A percentile compares a stretch with the other conserved stretches of the same genome.
These are phyloP conservation scores for Copromyces sp. DNA, from an alignment of 495 filamentous ascomycete genomes.

Conservation along the genomic window DNA sequence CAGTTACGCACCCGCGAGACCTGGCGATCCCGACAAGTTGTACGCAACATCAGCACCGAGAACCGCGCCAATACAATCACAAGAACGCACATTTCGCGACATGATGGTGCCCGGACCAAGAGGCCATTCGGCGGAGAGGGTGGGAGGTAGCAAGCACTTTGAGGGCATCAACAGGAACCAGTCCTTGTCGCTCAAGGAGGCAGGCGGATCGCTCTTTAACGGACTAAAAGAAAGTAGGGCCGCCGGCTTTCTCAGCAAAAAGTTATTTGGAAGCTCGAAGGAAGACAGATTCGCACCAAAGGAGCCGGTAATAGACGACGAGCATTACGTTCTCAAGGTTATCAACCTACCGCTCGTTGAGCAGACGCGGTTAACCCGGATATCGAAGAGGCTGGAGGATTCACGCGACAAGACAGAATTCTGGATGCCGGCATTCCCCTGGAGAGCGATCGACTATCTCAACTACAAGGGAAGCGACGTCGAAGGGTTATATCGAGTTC, in stretches of 20 bases:
- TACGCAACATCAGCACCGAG: conserved; percentile 18
- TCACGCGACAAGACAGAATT: conserved; percentile 90
- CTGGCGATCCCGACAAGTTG: conserved; percentile 31
- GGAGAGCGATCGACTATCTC: conserved; percentile 86
- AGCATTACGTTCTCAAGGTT: conserved; percentile 63
- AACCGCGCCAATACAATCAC: conserved; percentile 50
- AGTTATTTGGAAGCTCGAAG: conserved; percentile 64
- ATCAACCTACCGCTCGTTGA: conserved; percentile 74
- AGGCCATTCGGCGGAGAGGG: conserved; percentile 56
- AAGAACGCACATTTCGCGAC: conserved; percentile 53
- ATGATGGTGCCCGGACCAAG: conserved; percentile 52
- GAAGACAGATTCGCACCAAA: conserved; percentile 61
- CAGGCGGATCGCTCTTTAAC: conserved; percentile 56
- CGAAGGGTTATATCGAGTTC: conserved; percentile 81
- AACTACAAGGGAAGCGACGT: conserved; percentile 86
- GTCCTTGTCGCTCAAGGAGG: conserved; percentile 51
- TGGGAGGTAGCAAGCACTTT: conserved; percentile 27
- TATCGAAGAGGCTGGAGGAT: conserved; percentile 72
- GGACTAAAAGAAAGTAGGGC: conserved; percentile 67
- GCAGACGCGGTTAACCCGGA: conserved; percentile 76
- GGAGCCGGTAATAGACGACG: conserved; percentile 55
- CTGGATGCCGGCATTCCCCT: conserved; percentile 92
- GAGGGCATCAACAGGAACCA: conserved; percentile 27
- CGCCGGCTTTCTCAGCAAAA: conserved; percentile 67
- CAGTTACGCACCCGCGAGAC: conserved; percentile 17